Base-by-base conservation (phyloP, 2,329 filamentous ascomycete genomes). In the Diaporthe sp. region DNA sequence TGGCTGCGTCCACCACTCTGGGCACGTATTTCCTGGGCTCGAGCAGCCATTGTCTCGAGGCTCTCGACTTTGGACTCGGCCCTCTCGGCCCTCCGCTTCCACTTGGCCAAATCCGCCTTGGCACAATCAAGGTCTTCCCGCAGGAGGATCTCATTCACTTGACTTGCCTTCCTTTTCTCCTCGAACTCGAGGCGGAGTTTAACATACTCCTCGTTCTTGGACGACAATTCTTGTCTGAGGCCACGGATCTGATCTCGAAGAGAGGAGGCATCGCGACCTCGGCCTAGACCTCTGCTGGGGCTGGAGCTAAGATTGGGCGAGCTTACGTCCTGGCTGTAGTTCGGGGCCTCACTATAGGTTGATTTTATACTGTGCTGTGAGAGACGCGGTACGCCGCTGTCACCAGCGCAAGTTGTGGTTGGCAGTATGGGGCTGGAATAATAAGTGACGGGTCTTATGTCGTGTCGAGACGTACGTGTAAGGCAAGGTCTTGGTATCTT, bases 201-300 rank as follows among this genome's bases (percentile, higher is more conserved):
- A 3, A 57, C 47, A 30, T 50, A 76, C 8, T 74, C 75, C 52
- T 72, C 75, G 33, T 57, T 72, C 50, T 55, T 74, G 40, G 68
- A 52, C 33, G 75, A 74, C 19, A 76, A 60, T 45, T 74, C 72
- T 22, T 58, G 67, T 25, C 72, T 74, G 8, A 76, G 72, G 33
- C 61, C 72, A 52, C 68, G 72, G 40, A 76, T 60, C 69, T 76
- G 75, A n/a, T 76, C 75, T 35, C 61, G 72, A 19, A 76, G 68
- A 17, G 72, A 76, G 7, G 75, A 74, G 55, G 55, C 61, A 68
- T 66, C 70, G 17, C 50, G 75, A 25, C 54, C 64, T 33, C 68
- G 60, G 61, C 45, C 61, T 38, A 52, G 12, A 67, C 22, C 30
- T 8, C n/a, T 35, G 33, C 70, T 72, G 38, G 70, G 57, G 40